Percentiles rank a stretch among this genome's conserved stretches.
Conservation (phyloP, 208 protist species). For the Strigomonas culicis region DNA sequence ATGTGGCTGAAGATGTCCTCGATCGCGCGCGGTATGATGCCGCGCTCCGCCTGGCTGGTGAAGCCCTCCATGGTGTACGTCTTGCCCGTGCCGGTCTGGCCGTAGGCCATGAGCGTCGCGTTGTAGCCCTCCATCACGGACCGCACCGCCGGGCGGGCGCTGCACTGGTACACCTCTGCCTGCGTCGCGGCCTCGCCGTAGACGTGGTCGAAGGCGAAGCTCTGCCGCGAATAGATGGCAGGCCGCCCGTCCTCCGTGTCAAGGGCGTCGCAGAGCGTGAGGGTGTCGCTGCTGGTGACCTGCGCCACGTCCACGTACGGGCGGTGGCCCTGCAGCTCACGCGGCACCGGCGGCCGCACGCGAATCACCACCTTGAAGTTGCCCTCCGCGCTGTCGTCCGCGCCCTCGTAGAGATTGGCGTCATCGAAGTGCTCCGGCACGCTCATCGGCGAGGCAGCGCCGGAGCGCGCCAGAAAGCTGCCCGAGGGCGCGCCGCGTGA, state of each 20-base stretch:
- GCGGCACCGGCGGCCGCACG: slow-evolving; percentile 59
- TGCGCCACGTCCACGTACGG: too few species aligned
- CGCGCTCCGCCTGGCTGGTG: slow-evolving; percentile 22
- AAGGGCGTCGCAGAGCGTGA: neutral
- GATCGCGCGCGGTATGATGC: neutral
- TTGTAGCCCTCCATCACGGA: slow-evolving; percentile 66
- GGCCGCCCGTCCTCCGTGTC: slow-evolving; percentile 51
- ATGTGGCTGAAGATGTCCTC: neutral
- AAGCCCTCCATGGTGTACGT: slow-evolving; percentile 84
- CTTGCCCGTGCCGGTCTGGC: slow-evolving; percentile 89
- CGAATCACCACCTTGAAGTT: slow-evolving; percentile 49
- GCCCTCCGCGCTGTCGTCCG: neutral
- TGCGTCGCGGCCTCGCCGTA: slow-evolving; percentile 27
- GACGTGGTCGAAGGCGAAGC: slow-evolving; percentile 73
- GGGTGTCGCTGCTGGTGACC: neutral
- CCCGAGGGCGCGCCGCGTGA: too few species aligned
- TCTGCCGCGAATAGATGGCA: slow-evolving; percentile 67
- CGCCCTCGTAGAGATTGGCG: too few species aligned
- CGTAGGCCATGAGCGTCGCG: slow-evolving; percentile 87
- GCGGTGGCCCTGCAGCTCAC: slow-evolving; percentile 28
- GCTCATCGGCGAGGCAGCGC: too few species aligned
- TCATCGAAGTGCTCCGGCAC: too few species aligned
- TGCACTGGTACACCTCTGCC: slow-evolving; percentile 13
- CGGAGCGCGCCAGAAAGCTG: too few species aligned
- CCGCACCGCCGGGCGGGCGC: slow-evolving; percentile 42